Evolutionary conservation across 78 protist genomes (phyloP).

Genomic region (Emiliania huxleyi): DNA sequence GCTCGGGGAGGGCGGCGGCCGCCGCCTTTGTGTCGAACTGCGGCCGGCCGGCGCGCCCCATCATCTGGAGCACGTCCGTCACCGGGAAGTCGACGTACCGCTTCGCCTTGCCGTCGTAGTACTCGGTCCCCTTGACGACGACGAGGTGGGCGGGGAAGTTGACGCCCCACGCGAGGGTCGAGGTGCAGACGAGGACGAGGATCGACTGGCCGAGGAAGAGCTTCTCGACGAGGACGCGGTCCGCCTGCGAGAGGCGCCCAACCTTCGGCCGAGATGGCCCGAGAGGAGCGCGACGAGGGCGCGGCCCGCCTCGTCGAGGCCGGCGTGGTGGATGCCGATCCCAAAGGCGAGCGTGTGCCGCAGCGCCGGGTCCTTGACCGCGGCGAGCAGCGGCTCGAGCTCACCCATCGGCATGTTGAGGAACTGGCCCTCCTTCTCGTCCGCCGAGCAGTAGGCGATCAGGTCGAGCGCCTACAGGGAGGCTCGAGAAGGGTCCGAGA

Average conservation of each 20-base stretch:
- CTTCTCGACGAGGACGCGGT: conserved; percentile 51
- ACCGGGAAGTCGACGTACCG: conserved; percentile 91
- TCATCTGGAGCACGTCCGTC: conserved; percentile 99
- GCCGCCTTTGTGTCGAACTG: conserved; percentile 86
- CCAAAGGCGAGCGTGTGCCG: conserved; percentile 88
- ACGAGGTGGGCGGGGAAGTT: conserved; percentile 99
- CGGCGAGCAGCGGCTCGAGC: conserved; percentile 7
- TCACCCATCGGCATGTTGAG: conserved; percentile 48
- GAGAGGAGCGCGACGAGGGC: conserved; percentile 27
- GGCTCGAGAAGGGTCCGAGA: conserved; percentile 92
- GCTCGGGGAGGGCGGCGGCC: conserved; percentile 79
- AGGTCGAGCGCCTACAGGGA: conserved; percentile 70
- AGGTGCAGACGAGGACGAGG: conserved; percentile 90
- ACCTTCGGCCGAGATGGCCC: conserved; percentile 19
- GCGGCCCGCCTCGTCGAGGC: conserved; percentile 83
- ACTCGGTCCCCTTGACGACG: conserved; percentile 95
- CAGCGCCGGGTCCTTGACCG: conserved; percentile 72
- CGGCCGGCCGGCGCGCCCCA: conserved; percentile 99
- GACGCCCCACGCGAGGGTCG: conserved; percentile 99
- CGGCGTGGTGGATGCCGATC: conserved; percentile 99
- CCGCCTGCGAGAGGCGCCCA: conserved; percentile 77
- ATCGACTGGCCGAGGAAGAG: conserved; percentile 11
- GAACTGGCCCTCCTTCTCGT: conserved; percentile 73
- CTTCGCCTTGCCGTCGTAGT: conserved; percentile 59
- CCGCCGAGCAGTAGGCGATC: conserved; percentile 59